Base-by-base conservation (phyloP, 345 rosid genomes). In the Citrus glauca region DNA sequence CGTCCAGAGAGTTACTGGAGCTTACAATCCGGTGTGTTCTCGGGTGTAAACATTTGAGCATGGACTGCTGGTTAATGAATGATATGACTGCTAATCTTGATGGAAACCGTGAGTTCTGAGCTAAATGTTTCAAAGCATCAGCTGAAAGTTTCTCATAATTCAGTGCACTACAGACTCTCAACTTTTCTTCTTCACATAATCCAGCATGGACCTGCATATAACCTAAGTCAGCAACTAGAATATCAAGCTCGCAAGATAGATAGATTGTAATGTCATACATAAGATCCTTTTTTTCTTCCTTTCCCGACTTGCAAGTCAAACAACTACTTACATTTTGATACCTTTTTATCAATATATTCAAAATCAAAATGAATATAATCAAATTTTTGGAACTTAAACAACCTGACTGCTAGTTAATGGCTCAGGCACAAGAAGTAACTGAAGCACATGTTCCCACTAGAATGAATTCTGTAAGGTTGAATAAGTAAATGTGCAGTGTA, bases 111-210 rank as follows among this genome's bases (percentile, higher is more conserved):
- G 88, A 63, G 77, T 86, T 85, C 30, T 80, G 70, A 68, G 82
- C 75, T 9, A 84, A 25, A 40, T 86, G 87, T 59, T 78, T 67
- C 65, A 76, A 57, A 35, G 86, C 76, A 68, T 77, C 82, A 4
- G 74, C 45, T 14, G 92, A 85, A 59, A 89, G 90, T 84, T 87
- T 88, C 78, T 81, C 87, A 32, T 71, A 75, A 72, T 87, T 81
- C 66, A 89, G 80, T 32, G 80, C 76, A 61, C 66, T 50, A 8
- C 85, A 89, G 40, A 91, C 40, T 66, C 72, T 80, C 70, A 76
- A 28, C 76, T 84, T 88, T 73, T 84, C 85, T 56, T 77, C 82
- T 80, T 83, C 84, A 13, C 37, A 24, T 74, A 85, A 53, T 33
- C 74, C 42, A 27, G 65, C 27, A 82, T 90, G 93, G 57, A 81